Percentiles rank a stretch among this genome's conserved stretches.
Evolutionary conservation across 2,329 filamentous ascomycete genomes (phyloP).

Genomic region (Pezicula radicicola): DNA sequence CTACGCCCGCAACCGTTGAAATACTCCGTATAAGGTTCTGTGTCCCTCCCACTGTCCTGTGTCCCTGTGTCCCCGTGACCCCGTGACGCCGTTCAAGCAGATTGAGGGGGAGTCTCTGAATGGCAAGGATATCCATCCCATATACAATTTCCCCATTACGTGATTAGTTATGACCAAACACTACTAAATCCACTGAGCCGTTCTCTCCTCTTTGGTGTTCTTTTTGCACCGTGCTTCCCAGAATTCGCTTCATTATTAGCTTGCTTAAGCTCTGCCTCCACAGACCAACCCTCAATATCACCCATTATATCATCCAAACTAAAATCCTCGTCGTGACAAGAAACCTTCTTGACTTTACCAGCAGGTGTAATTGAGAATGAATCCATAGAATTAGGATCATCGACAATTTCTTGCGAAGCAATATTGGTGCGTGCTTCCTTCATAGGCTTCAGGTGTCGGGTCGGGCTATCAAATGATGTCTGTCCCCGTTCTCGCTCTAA

Average conservation of each 20-base stretch:
- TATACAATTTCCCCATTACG: background rate
- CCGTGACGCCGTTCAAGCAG: background rate
- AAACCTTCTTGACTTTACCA: background rate
- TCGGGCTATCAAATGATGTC: slow-evolving; percentile 1
- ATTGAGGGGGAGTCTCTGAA: background rate
- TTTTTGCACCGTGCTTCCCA: slow-evolving; percentile 9
- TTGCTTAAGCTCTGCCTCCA: slow-evolving; percentile 33
- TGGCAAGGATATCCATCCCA: background rate
- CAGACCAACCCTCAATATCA: slow-evolving; percentile 34
- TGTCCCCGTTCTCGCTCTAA: slow-evolving; percentile 7
- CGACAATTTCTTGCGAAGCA: slow-evolving; percentile 1
- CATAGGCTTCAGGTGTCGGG: slow-evolving; percentile 44
- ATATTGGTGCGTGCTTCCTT: slow-evolving; percentile 28
- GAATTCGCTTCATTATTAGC: slow-evolving; percentile 17
- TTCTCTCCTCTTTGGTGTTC: slow-evolving; percentile 4
- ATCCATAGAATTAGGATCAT: background rate
- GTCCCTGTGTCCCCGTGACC: background rate
- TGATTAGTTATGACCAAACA: slow-evolving; percentile 2
- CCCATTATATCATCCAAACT: slow-evolving; percentile 25
- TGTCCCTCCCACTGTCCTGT: background rate
- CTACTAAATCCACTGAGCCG: slow-evolving; percentile 18
- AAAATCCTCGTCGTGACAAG: background rate
- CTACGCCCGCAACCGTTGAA: background rate
- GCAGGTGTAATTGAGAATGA: background rate
- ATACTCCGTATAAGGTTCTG: background rate